These are phyloP conservation scores for Triticum urartu DNA, from an alignment of 176 grass and related monocot genomes.

Conservation along the genomic window DNA sequence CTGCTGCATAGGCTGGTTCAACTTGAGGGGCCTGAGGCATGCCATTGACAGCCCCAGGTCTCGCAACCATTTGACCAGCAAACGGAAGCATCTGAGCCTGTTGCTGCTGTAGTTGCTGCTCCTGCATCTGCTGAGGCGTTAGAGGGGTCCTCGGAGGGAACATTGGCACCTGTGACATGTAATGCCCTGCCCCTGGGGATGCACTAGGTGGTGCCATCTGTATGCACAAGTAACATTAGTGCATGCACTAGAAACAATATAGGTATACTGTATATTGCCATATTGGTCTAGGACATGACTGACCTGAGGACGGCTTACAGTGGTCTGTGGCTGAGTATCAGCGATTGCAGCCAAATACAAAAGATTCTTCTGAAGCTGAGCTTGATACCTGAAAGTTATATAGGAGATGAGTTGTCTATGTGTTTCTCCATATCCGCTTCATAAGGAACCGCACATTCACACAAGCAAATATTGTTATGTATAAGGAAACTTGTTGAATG, in stretches of 20 bases:
- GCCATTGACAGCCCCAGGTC: slow-evolving; percentile 58
- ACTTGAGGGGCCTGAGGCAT: slow-evolving; percentile 50
- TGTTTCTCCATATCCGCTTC: not conserved
- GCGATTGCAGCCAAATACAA: slow-evolving; percentile 91
- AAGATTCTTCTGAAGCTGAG: slow-evolving; percentile 97
- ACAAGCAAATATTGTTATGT: not conserved
- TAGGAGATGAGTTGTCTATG: not conserved
- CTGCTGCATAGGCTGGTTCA: slow-evolving; percentile 39
- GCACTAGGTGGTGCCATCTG: slow-evolving; percentile 66
- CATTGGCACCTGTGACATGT: slow-evolving; percentile 63
- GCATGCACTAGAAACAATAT: not conserved
- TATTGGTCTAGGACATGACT: slow-evolving; percentile 9
- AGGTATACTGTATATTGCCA: not conserved
- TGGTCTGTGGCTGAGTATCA: slow-evolving; percentile 74
- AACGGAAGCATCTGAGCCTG: slow-evolving; percentile 61
- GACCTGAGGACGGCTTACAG: slow-evolving; percentile 80
- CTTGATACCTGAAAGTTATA: slow-evolving; percentile 78
- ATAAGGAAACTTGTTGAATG: not conserved
- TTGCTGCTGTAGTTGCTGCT: slow-evolving; percentile 76
- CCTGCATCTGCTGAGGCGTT: slow-evolving; percentile 74
- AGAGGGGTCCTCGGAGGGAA: slow-evolving; percentile 72
- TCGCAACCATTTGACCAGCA: slow-evolving; percentile 50
- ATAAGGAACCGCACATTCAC: slow-evolving; percentile 17
- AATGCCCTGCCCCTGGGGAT: slow-evolving; percentile 44
- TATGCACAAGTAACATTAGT: slow-evolving; percentile 27